Evolutionary conservation across 768 basidiomycete genomes (phyloP).

Genomic region (Boletus eberwhitei): DNA sequence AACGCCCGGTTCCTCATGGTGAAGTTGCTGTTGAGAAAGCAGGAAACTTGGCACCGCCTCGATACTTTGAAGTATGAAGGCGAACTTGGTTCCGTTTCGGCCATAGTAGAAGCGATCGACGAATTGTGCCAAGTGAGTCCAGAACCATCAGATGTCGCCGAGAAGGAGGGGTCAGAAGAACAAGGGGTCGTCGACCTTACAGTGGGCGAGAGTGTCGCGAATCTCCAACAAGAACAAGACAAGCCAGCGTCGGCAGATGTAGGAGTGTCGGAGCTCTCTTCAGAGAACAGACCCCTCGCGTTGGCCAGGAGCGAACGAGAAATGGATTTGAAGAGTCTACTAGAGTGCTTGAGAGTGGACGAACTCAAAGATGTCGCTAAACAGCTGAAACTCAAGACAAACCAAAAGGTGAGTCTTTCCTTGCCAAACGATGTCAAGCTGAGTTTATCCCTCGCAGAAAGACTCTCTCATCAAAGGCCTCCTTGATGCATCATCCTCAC

Average conservation of each 20-base stretch:
- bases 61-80: slow-evolving; percentile 39
- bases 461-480: slow-evolving; percentile 34
- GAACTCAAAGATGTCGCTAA: slow-evolving; percentile 46
- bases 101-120: slow-evolving; percentile 41
- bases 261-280: background rate
- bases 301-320: slow-evolving; percentile 41
- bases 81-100: slow-evolving; percentile 39
- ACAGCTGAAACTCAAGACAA: slow-evolving; percentile 40
- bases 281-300: slow-evolving; percentile 17
- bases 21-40: slow-evolving; percentile 59
- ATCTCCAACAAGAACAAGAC: slow-evolving; percentile 1
- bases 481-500: slow-evolving; percentile 35
- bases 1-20: slow-evolving; percentile 59
- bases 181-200: slow-evolving; percentile 37
- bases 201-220: slow-evolving; percentile 23
- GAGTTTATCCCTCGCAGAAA: slow-evolving; percentile 28
- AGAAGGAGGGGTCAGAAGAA: slow-evolving; percentile 22
- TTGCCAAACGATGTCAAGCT: background rate
- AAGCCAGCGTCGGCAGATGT: slow-evolving; percentile 5
- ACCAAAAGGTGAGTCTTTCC: slow-evolving; percentile 29
- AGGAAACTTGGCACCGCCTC: slow-evolving; percentile 51
- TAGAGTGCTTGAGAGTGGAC: slow-evolving; percentile 41
- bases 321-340: slow-evolving; percentile 39
- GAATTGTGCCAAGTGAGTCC: slow-evolving; percentile 36
- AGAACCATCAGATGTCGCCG: slow-evolving; percentile 1